A percentile compares a stretch with the other conserved stretches of the same genome.
These are phyloP conservation scores for Boletus tylopilopsis DNA, from an alignment of 768 basidiomycete genomes.

Conservation along the genomic window DNA sequence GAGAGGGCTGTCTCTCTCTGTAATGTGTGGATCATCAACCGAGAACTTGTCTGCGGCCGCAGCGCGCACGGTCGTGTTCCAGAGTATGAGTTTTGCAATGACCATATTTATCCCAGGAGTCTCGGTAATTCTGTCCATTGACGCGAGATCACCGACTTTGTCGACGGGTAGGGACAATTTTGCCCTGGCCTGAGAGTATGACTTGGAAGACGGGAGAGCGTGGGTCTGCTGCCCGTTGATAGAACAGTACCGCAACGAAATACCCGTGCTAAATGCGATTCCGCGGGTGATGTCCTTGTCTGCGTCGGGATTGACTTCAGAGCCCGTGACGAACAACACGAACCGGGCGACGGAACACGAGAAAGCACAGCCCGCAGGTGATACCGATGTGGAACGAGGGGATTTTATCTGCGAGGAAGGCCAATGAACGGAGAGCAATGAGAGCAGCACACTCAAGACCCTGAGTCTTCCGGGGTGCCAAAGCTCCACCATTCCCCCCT, in stretches of 20 bases:
- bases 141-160: slow-evolving; percentile 41
- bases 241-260: slow-evolving; percentile 55
- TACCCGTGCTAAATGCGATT: slow-evolving; percentile 51
- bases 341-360: slow-evolving; percentile 59
- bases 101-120: slow-evolving; percentile 36
- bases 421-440: slow-evolving; percentile 29
- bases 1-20: slow-evolving; percentile 48
- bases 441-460: slow-evolving; percentile 49
- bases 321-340: slow-evolving; percentile 68
- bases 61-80: slow-evolving; percentile 52
- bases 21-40: slow-evolving; percentile 60
- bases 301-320: slow-evolving; percentile 75
- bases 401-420: slow-evolving; percentile 9
- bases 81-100: slow-evolving; percentile 42
- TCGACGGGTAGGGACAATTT: slow-evolving; percentile 55
- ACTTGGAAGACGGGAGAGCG: slow-evolving; percentile 17
- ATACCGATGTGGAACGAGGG: slow-evolving; percentile 28
- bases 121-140: slow-evolving; percentile 36
- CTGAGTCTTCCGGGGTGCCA: slow-evolving; percentile 61
- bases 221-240: slow-evolving; percentile 27
- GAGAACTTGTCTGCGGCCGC: slow-evolving; percentile 65
- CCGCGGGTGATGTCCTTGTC: slow-evolving; percentile 66
- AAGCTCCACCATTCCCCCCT: slow-evolving; percentile 60
- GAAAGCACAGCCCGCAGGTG: slow-evolving; percentile 54
- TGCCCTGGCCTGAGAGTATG: slow-evolving; percentile 44